Evolutionary conservation across 371 early-diverging fungal genomes (phyloP).

Genomic region (Rhizomucor pusillus): DNA sequence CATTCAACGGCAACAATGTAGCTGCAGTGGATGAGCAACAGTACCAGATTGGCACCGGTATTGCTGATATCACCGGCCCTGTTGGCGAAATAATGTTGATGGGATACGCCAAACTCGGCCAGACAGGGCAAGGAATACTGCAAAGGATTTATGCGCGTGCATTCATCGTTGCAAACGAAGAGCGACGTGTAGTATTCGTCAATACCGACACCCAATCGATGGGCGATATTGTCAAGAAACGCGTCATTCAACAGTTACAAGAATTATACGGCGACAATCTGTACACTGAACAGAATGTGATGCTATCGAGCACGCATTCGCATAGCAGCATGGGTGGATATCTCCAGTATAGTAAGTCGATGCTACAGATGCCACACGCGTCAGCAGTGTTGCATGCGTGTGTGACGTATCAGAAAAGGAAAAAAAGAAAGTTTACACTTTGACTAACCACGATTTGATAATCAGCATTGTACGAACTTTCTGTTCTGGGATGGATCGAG

Average conservation of each 20-base stretch:
- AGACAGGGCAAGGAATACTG: conserved; percentile 55
- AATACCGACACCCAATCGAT: conserved; percentile 52
- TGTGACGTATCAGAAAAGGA: conserved; percentile 1
- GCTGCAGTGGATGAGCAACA: too few relatives aligned
- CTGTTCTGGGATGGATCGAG: conserved; percentile 41
- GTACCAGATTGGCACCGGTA: conserved; percentile 39
- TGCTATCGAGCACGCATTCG: conserved; percentile 66
- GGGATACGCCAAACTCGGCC: conserved; percentile 57
- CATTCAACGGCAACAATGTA: too few relatives aligned
- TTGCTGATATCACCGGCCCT: conserved; percentile 47
- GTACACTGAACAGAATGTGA: conserved; percentile 51
- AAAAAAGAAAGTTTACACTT: not conserved
- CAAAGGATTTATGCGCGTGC: conserved; percentile 55
- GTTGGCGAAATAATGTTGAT: conserved; percentile 42
- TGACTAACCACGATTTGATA: not conserved
- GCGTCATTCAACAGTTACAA: conserved; percentile 31
- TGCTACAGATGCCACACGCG: too few relatives aligned
- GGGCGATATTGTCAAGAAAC: conserved; percentile 32
- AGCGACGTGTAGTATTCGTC: conserved; percentile 51
- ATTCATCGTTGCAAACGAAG: conserved; percentile 41
- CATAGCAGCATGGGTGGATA: conserved; percentile 55
- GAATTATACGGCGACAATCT: conserved; percentile 15
- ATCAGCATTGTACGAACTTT: conserved; percentile 34
- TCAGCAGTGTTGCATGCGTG: too few relatives aligned
- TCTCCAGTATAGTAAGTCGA: conserved; percentile 38